phyloP scores from a whole-genome alignment of 179 eudicot genomes.

The Vitellaria paradoxa region DNA sequence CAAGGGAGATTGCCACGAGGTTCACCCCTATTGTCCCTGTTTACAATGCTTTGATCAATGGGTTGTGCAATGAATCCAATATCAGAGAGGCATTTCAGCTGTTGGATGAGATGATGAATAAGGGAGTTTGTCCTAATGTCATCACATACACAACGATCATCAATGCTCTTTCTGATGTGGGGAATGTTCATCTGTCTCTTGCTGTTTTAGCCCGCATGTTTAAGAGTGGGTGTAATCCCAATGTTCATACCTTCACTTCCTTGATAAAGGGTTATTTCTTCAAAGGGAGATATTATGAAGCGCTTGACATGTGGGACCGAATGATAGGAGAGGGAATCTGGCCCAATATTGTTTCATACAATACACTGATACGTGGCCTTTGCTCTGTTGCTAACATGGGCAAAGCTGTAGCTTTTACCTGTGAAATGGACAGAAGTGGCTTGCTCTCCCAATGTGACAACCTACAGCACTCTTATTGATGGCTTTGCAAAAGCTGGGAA shows the following conservation, averaged over 20 bases:
- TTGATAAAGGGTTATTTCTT: slow-evolving; percentile 62
- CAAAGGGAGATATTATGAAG: slow-evolving; percentile 48
- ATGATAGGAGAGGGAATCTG: slow-evolving; percentile 56
- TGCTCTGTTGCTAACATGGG: slow-evolving; percentile 44
- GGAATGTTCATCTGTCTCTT: slow-evolving; percentile 47
- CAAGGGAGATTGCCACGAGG: slow-evolving; percentile 47
- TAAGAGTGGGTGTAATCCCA: slow-evolving; percentile 51
- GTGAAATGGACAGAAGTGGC: slow-evolving; percentile 52
- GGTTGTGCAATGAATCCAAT: slow-evolving; percentile 47
- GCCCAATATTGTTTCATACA: slow-evolving; percentile 66
- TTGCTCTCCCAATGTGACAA: slow-evolving; percentile 53
- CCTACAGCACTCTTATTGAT: slow-evolving; percentile 64
- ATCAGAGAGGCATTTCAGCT: slow-evolving; percentile 47
- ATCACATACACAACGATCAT: slow-evolving; percentile 60
- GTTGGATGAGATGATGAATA: slow-evolving; percentile 54
- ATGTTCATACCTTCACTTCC: slow-evolving; percentile 54
- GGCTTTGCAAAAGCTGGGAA: slow-evolving; percentile 68
- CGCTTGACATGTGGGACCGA: slow-evolving; percentile 49
- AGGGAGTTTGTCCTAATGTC: slow-evolving; percentile 57
- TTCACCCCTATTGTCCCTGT: slow-evolving; percentile 54
- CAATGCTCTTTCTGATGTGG: slow-evolving; percentile 49
- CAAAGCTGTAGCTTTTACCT: slow-evolving; percentile 42
- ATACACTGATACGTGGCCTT: slow-evolving; percentile 57
- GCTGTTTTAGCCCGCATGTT: slow-evolving; percentile 69
- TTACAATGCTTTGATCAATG: slow-evolving; percentile 76